A percentile compares a stretch with the other conserved stretches of the same genome.
Conservation (phyloP, 805 yeast genomes). For the Candida succiphila region DNA sequence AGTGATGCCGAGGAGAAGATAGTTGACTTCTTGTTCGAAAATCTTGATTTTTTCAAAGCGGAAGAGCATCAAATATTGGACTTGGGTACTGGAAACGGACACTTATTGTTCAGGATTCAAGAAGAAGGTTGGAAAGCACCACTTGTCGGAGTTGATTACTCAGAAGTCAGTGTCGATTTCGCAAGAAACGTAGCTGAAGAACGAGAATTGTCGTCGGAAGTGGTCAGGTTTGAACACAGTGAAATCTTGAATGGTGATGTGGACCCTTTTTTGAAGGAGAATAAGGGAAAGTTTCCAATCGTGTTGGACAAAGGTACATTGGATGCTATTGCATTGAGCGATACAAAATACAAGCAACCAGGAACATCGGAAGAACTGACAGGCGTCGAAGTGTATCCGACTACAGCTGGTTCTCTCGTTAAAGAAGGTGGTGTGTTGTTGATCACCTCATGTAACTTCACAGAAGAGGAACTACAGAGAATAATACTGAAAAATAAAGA, state of each 20-base stretch:
- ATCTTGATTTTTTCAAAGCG: slow-evolving; percentile 23
- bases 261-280: slow-evolving; percentile 19
- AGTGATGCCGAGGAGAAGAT: slow-evolving; percentile 85
- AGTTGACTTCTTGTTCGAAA: slow-evolving; percentile 57
- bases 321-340: slow-evolving; percentile 91
- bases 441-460: slow-evolving; percentile 91
- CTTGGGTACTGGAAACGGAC: slow-evolving; percentile 96
- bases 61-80: slow-evolving; percentile 45
- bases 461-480: slow-evolving; percentile 60
- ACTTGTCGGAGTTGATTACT: slow-evolving; percentile 77
- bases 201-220: slow-evolving; percentile 25
- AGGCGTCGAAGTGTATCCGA: slow-evolving; percentile 52
- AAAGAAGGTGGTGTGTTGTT: slow-evolving; percentile 48
- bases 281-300: slow-evolving; percentile 47
- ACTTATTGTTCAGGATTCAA: slow-evolving; percentile 57
- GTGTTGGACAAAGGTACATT: slow-evolving; percentile 91
- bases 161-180: slow-evolving; percentile 69
- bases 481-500: slow-evolving; percentile 34
- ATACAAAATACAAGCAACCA: slow-evolving; percentile 40
- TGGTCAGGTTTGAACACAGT: slow-evolving; percentile 47
- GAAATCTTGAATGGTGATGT: slow-evolving; percentile 53
- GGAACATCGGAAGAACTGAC: slow-evolving; percentile 34
- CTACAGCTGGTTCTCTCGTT: slow-evolving; percentile 47
- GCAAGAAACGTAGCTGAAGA: slow-evolving; percentile 49
- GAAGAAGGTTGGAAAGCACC: slow-evolving; percentile 55